These are phyloP conservation scores for Chlamydomonas reinhardtii DNA, from an alignment of 163 green algal species.

Conservation along the genomic window DNA sequence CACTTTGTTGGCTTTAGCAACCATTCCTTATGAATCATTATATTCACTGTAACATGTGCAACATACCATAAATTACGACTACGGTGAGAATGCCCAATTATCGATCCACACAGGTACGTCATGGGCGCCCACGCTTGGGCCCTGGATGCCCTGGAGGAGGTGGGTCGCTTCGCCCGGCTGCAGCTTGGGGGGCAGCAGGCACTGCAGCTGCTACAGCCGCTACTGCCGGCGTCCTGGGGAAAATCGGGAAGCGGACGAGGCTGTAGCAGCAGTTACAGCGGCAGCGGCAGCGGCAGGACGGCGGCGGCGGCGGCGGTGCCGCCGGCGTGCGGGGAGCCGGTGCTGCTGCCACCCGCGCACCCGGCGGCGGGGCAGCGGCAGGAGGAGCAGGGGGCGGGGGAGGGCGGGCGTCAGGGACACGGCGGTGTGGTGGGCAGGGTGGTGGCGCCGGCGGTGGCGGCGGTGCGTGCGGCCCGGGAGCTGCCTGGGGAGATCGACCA, in stretches of 20 bases:
- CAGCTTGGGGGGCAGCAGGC: neutral
- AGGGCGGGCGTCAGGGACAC: neutral
- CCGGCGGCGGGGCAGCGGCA: no score
- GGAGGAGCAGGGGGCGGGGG: neutral
- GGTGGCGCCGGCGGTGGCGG: neutral
- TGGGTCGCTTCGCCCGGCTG: conserved; percentile 13
- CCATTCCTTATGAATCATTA: no score
- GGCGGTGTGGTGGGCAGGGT: neutral
- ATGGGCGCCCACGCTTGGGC: conserved; percentile 14
- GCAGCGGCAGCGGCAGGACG: neutral
- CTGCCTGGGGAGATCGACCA: conserved; percentile 25
- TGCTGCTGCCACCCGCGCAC: no score
- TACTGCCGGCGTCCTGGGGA: no score
- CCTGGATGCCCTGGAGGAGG: conserved; percentile 25
- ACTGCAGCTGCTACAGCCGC: neutral
- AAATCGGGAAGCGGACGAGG: no score
- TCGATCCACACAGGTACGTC: conserved; percentile 13
- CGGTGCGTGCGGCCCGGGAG: neutral
- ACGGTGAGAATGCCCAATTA: no score
- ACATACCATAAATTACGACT: no score
- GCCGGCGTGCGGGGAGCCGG: neutral
- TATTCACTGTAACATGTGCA: no score
- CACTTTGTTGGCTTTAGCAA: no score
- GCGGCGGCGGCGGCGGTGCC: neutral
- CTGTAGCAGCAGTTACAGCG: neutral